Evolutionary conservation across 2,329 filamentous ascomycete genomes (phyloP), one percentile per base, ranked within the genome.

Genomic region (Microsporum audouinii): DNA sequence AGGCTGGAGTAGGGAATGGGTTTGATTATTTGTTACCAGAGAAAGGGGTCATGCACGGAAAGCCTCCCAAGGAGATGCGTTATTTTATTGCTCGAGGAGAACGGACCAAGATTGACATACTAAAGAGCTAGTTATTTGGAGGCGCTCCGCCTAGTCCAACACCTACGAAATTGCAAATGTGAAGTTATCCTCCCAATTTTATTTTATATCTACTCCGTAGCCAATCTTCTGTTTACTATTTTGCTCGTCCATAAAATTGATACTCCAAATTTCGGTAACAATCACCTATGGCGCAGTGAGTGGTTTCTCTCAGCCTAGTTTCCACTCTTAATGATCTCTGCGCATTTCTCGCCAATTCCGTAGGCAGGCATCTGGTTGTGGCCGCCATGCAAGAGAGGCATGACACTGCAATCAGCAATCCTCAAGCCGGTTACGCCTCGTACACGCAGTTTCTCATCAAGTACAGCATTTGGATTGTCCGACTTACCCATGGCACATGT

Each of bases 371-470:
- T 68, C 10, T 76, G 73, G 31, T 78, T 73, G 64, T 79, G 82
- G 63, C 72, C 77, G 65, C 80, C 81, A 5, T 80, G 79, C 60
- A 79, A 80, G 63, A 73, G 73, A 1, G 80, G 79, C 64, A 81
- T 84, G 0, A 79, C 73, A 57, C 75, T 79, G 0, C 82, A 82
- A 71, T 85, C 83, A 0, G 85, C 83, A 2, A 84, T 82, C 33
- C 82, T 72, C 63, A 85, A 67, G 0, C 79, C 78, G 1, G 76
- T 69, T 0, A 82, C 77, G 0, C 81, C 80, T 3, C 78, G 71
- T 0, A 85, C 83, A 12, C 77, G 72, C 66, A 67, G 67, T 10
- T 67, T 63, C 23, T 60, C 62, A 60, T 75, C 72, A 6, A 76
- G 63, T 1, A 75, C 73, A 2, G 71, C 71, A 62, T 66, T 70